These are phyloP conservation scores for Aureobasidium sp. DNA, from an alignment of 2,329 filamentous ascomycete species.

Conservation along the genomic window DNA sequence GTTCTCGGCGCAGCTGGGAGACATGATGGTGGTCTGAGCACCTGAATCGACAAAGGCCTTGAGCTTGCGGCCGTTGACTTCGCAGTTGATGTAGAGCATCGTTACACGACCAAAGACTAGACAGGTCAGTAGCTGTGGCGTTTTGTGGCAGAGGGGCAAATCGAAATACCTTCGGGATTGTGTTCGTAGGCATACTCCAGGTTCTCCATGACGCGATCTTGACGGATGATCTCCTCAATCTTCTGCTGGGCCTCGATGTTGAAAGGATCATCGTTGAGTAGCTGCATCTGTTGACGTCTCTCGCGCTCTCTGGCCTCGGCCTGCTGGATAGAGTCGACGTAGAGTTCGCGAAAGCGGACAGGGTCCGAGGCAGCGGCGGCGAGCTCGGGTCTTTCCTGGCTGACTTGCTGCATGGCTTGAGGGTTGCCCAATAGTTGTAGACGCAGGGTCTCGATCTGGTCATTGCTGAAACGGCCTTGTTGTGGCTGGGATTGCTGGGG, in stretches of 20 bases:
- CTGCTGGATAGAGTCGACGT: constrained; percentile 59
- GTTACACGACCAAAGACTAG: constrained; percentile 88
- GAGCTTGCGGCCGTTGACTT: constrained; percentile 85
- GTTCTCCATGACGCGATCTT: constrained; percentile 91
- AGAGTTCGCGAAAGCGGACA: constrained; percentile 66
- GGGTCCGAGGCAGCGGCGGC: constrained; percentile 70
- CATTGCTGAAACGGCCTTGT: constrained; percentile 18
- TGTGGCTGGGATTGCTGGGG: constrained; percentile 25
- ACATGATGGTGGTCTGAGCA: constrained; percentile 98
- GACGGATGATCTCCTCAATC: constrained; percentile 95
- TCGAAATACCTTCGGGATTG: constrained; percentile 75
- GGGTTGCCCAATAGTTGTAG: constrained; percentile 78
- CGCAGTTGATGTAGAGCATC: constrained; percentile 92
- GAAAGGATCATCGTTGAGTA: constrained; percentile 89
- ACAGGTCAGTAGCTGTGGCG: neutral
- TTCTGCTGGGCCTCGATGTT: constrained; percentile 83
- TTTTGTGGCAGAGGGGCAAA: neutral
- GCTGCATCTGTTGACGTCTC: constrained; percentile 73
- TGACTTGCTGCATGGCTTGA: constrained; percentile 61
- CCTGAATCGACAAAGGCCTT: constrained; percentile 97
- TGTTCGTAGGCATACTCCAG: constrained; percentile 94
- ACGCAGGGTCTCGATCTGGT: constrained; percentile 71
- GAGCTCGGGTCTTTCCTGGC: constrained; percentile 67
- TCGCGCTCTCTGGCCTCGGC: constrained; percentile 68
- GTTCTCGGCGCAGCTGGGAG: constrained; percentile 78